Evolutionary conservation across 2,329 filamentous ascomycete genomes (phyloP).

Genomic region (Colletotrichum liriopes): DNA sequence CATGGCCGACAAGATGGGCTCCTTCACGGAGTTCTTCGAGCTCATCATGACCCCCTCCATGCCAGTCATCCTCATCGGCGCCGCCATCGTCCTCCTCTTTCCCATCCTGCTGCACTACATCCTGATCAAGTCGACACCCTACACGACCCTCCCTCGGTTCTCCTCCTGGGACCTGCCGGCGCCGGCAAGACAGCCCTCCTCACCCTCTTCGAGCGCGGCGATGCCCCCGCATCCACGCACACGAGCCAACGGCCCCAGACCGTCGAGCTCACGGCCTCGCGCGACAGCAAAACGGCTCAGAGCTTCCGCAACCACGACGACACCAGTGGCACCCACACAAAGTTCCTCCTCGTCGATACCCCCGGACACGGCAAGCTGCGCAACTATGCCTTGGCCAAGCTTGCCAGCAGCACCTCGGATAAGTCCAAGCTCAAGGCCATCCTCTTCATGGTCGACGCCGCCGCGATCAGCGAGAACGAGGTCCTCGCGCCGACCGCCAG

Average conservation of each 20-base stretch:
- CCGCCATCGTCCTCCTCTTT: constrained; percentile 78
- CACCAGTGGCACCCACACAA: constrained; percentile 68
- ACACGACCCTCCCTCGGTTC: constrained; percentile 79
- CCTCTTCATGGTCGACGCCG: constrained; percentile 91
- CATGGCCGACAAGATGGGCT: constrained; percentile 53
- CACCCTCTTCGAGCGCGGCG: constrained; percentile 78
- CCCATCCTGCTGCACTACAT: constrained; percentile 85
- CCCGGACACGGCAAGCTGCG: constrained; percentile 97
- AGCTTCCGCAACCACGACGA: constrained; percentile 62
- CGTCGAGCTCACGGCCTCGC: constrained; percentile 70
- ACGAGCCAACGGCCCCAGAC: constrained; percentile 67
- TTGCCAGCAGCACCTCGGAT: constrained; percentile 54
- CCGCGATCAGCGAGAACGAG: constrained; percentile 73
- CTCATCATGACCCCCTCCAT: constrained; percentile 72
- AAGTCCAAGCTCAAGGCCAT: constrained; percentile 76
- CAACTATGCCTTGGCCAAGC: constrained; percentile 72
- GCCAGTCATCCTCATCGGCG: constrained; percentile 76
- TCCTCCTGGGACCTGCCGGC: constrained; percentile 86
- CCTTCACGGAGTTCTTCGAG: constrained; percentile 62
- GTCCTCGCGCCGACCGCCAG: constrained; percentile 80
- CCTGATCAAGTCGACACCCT: constrained; percentile 78
- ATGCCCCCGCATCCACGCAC: constrained; percentile 63
- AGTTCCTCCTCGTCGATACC: constrained; percentile 87
- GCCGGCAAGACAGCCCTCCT: constrained; percentile 91
- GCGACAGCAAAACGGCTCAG: constrained; percentile 58